Conservation (phyloP, 768 basidiomycete species). For the Ramaria rubella region DNA sequence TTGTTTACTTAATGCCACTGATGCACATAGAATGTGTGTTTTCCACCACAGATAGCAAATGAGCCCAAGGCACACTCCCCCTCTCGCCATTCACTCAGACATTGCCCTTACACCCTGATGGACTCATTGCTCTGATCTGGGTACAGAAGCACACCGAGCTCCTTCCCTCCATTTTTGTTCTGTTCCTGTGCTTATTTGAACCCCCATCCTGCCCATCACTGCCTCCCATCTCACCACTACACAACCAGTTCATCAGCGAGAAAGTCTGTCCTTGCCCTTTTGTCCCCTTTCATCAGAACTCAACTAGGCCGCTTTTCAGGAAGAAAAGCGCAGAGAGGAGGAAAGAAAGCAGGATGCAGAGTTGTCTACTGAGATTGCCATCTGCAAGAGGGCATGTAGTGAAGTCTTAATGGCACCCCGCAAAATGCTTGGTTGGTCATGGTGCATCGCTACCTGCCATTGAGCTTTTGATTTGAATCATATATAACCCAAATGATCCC, state of each 20-base stretch:
- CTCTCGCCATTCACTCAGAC: conserved; percentile 86
- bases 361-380: conserved; percentile 71
- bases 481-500: conserved; percentile 81
- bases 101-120: conserved; percentile 91
- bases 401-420: conserved; percentile 91
- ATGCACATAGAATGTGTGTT: conserved; percentile 50
- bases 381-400: conserved; percentile 68
- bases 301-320: no score
- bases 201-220: conserved; percentile 31
- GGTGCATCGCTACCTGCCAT: no score
- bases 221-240: conserved; percentile 41
- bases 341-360: conserved; percentile 70
- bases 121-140: conserved; percentile 97
- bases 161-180: conserved; percentile 87
- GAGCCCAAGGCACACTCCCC: conserved; percentile 56
- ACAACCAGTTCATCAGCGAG: not conserved
- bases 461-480: no score
- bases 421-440: conserved; percentile 72
- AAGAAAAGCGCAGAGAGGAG: conserved; percentile 52
- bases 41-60: conserved; percentile 74
- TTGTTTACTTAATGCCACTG: no score
- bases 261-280: not conserved
- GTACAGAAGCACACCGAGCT: conserved; percentile 91
- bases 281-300: no score
- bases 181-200: conserved; percentile 84